These are phyloP conservation scores for Zanthoxylum bungeanum DNA, from an alignment of 345 rosid genomes.

Conservation along the genomic window DNA sequence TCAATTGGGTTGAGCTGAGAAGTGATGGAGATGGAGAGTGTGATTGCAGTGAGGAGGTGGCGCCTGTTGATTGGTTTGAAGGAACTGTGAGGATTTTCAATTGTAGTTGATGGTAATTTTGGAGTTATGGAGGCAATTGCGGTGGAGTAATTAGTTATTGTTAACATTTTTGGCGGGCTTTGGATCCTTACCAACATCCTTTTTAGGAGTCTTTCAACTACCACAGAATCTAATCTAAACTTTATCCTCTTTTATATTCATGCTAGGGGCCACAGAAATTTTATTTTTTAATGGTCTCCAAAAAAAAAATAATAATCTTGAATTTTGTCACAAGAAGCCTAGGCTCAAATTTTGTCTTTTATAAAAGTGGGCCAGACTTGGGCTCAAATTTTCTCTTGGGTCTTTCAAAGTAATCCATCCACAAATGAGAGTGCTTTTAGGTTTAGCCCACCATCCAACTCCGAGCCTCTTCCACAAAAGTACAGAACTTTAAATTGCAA, in stretches of 20 bases:
- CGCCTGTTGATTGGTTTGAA: constrained; percentile 39
- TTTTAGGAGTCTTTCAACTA: not conserved
- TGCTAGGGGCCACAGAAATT: not conserved
- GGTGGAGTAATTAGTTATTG: not conserved
- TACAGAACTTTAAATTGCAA: too few species aligned
- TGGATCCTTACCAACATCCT: not conserved
- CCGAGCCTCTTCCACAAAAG: too few species aligned
- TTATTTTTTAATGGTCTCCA: not conserved
- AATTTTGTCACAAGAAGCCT: too few species aligned
- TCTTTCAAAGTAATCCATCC: too few species aligned
- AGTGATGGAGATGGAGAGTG: constrained; percentile 28
- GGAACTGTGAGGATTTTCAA: constrained; percentile 10
- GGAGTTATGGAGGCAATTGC: not conserved
- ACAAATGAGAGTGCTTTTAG: too few species aligned
- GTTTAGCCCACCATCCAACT: too few species aligned
- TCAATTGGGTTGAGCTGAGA: constrained; percentile 1
- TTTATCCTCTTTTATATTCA: not conserved
- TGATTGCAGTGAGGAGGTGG: constrained; percentile 35
- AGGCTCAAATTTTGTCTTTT: too few species aligned
- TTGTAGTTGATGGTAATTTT: constrained; percentile 4
- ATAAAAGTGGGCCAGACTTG: too few species aligned
- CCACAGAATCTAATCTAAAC: not conserved
- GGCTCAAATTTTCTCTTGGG: too few species aligned
- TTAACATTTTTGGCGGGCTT: constrained; percentile 7
- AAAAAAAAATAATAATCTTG: too few species aligned